Conservation (phyloP, 257 asterid genomes). For the Rauvolfia tetraphylla region DNA sequence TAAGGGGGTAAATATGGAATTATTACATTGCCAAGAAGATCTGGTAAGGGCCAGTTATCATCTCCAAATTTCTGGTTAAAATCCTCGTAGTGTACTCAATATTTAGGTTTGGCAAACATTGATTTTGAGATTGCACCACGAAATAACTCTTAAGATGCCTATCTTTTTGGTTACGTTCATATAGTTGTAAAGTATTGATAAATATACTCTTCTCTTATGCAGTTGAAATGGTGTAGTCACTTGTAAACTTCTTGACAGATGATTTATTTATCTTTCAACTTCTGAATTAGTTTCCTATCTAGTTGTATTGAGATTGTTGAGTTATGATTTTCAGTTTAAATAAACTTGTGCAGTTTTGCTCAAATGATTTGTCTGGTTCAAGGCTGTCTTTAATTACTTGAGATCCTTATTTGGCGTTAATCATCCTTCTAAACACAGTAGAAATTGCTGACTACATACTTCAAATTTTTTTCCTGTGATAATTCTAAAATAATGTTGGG, state of each 20-base stretch:
- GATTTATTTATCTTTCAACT: not conserved
- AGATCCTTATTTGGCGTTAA: too few relatives aligned
- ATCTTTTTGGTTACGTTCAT: not conserved
- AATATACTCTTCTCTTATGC: not conserved
- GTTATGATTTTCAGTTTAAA: not conserved
- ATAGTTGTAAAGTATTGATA: not conserved
- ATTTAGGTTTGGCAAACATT: not conserved
- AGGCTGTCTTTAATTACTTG: not conserved
- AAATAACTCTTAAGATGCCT: not conserved
- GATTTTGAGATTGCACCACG: not conserved
- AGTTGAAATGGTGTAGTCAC: not conserved
- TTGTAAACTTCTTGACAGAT: not conserved
- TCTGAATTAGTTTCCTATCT: not conserved
- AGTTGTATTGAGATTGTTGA: not conserved
- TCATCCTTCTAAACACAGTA: too few relatives aligned
- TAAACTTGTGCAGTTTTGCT: not conserved
- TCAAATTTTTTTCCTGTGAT: too few relatives aligned
- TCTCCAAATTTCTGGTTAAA: not conserved
- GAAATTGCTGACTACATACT: too few relatives aligned
- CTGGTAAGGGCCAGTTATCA: not conserved
- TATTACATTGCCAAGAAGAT: not conserved
- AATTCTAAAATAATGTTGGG: not conserved
- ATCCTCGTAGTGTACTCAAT: not conserved
- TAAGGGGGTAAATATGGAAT: not conserved
- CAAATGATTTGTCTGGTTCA: not conserved